phyloP scores from a whole-genome alignment of 2,329 filamentous ascomycete species.

The Ascochyta clinopodiicola region DNA sequence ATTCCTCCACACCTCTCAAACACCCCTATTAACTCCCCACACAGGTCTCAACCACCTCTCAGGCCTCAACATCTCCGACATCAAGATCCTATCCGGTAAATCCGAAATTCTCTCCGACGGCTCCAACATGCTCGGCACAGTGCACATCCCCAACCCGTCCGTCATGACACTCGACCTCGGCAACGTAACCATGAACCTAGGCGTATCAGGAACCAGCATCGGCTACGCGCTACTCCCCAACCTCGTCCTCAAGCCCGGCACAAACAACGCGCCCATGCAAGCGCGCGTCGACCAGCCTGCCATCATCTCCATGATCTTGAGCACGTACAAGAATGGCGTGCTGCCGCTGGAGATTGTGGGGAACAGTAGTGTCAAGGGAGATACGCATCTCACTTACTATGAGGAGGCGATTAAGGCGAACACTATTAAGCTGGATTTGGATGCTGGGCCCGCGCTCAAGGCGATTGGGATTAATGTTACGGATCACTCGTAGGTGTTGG shows the following conservation, averaged over 20 bases:
- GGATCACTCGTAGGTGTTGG: not conserved
- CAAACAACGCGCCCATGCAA: constrained; percentile 62
- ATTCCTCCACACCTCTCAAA: not conserved
- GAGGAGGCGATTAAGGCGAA: constrained; percentile 60
- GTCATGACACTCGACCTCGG: constrained; percentile 71
- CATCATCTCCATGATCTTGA: constrained; percentile 55
- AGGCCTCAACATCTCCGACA: constrained; percentile 59
- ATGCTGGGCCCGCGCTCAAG: constrained; percentile 45
- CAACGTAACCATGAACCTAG: constrained; percentile 68
- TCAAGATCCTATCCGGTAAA: constrained; percentile 54
- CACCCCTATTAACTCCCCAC: not conserved
- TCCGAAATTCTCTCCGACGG: constrained; percentile 49
- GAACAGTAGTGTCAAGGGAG: constrained; percentile 58
- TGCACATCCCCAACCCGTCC: constrained; percentile 69
- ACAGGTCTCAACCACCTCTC: constrained; percentile 64
- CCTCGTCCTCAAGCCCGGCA: constrained; percentile 64
- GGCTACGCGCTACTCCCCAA: constrained; percentile 66
- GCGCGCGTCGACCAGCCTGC: constrained; percentile 60
- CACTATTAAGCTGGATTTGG: constrained; percentile 61
- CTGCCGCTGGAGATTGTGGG: constrained; percentile 64
- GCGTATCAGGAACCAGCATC: constrained; percentile 58
- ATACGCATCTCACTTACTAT: constrained; percentile 63
- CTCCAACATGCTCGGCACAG: constrained; percentile 67
- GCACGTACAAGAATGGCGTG: constrained; percentile 61
- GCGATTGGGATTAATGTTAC: constrained; percentile 38